Conservation (phyloP, 768 basidiomycete genomes). For the Suillus subaureus region DNA sequence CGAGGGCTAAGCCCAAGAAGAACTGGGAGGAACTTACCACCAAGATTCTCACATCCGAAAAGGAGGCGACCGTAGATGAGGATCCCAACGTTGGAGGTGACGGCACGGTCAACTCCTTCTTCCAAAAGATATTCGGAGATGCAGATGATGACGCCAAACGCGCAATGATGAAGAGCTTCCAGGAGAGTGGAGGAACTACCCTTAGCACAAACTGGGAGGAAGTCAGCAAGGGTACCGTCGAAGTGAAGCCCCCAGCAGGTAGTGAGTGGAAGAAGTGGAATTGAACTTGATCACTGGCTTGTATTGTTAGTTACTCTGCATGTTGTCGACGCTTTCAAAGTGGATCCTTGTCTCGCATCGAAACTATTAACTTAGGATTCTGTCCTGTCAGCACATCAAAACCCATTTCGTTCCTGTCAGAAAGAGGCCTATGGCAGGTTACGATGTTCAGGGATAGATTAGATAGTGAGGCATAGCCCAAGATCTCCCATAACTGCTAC, state of each 20-base stretch:
- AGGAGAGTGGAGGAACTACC: constrained; percentile 93
- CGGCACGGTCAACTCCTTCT: constrained; percentile 81
- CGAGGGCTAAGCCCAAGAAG: constrained; percentile 51
- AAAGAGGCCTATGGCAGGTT: neutral
- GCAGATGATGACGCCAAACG: constrained; percentile 90
- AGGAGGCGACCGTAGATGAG: constrained; percentile 67
- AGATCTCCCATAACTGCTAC: neutral
- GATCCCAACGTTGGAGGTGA: constrained; percentile 93
- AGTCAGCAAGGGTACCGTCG: constrained; percentile 68
- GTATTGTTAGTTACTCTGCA: constrained; percentile 12
- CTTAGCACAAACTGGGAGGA: constrained; percentile 96
- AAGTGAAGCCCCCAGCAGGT: constrained; percentile 83
- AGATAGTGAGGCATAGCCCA: neutral
- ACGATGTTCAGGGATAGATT: neutral
- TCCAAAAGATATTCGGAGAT: constrained; percentile 88
- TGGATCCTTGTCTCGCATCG: constrained; percentile 4
- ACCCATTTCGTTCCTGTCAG: neutral
- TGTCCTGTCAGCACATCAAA: neutral
- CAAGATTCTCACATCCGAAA: constrained; percentile 65
- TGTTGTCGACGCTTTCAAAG: constrained; percentile 13
- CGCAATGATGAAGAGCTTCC: constrained; percentile 98
- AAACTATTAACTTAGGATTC: neutral
- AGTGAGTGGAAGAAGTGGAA: constrained; percentile 85
- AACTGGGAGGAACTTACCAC: constrained; percentile 91
- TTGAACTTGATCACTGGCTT: constrained; percentile 21